phyloP scores from a whole-genome alignment of 306 rosid species.

The Cucumis cinereus region DNA sequence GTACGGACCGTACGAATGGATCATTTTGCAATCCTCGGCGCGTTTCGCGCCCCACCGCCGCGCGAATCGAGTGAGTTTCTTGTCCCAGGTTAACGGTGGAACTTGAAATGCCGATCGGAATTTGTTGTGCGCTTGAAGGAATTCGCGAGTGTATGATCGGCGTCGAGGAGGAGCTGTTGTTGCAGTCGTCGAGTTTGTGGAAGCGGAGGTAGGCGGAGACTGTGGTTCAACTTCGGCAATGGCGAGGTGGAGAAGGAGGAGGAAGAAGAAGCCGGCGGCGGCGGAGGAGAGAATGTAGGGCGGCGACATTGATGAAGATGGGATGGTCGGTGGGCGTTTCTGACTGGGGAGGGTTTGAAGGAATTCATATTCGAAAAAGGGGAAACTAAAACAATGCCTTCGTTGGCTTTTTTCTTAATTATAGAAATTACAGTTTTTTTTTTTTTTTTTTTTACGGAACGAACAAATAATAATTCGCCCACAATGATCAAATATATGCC shows the following conservation, averaged over 20 bases:
- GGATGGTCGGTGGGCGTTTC: background rate
- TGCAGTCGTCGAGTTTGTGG: background rate
- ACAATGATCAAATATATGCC: too few species aligned
- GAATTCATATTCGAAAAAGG: background rate
- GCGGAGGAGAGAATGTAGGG: background rate
- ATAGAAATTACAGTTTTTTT: background rate
- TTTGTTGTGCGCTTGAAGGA: conserved; percentile 45
- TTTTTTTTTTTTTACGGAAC: too few species aligned
- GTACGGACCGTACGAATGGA: conserved; percentile 21
- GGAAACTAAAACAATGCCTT: background rate
- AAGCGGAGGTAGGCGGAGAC: background rate
- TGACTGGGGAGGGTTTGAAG: background rate
- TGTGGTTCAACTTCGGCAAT: too few species aligned
- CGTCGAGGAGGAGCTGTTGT: too few species aligned
- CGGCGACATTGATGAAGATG: background rate
- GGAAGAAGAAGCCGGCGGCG: background rate
- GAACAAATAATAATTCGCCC: too few species aligned
- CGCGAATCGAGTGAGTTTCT: conserved; percentile 23
- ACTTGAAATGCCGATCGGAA: conserved; percentile 6
- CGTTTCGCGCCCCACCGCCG: conserved; percentile 20
- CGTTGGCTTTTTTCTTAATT: background rate
- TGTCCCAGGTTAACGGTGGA: conserved; percentile 25
- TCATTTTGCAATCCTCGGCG: conserved; percentile 21
- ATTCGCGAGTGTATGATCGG: conserved; percentile 10
- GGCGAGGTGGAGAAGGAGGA: background rate